These are phyloP conservation scores for Paraconiothyrium sp. DNA, from an alignment of 2,329 filamentous ascomycete genomes.

Conservation along the genomic window DNA sequence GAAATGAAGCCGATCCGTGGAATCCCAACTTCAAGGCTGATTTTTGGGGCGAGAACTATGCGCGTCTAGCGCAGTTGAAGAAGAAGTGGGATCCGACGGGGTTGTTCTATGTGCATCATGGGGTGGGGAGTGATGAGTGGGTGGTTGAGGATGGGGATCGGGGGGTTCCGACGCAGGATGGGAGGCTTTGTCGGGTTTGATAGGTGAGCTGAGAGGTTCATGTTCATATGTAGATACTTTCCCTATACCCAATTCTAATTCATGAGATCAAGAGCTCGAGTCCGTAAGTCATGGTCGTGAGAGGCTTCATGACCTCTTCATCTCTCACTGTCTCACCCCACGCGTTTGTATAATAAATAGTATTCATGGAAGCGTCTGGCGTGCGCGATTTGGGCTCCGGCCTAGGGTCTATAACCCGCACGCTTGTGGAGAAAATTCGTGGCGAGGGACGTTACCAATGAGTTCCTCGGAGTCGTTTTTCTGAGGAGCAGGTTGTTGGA, in stretches of 20 bases:
- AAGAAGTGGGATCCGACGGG: constrained; percentile 41
- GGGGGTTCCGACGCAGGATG: constrained; percentile 43
- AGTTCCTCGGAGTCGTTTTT: too few relatives aligned
- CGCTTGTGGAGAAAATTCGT: too few relatives aligned
- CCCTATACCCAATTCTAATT: too few relatives aligned
- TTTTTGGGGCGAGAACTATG: constrained; percentile 53
- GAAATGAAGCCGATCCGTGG: constrained; percentile 53
- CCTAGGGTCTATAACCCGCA: too few relatives aligned
- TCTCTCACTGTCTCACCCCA: neutral
- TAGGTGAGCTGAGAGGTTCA: neutral
- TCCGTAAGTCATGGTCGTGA: too few relatives aligned
- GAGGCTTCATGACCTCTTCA: neutral
- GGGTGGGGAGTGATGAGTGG: constrained; percentile 45
- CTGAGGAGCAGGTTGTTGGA: too few relatives aligned
- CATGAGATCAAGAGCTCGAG: too few relatives aligned
- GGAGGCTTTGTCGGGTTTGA: constrained; percentile 31
- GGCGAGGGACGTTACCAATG: too few relatives aligned
- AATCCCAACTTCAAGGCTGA: constrained; percentile 52
- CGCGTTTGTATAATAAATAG: neutral
- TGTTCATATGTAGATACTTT: neutral
- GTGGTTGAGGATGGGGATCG: constrained; percentile 39
- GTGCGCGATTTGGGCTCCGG: neutral
- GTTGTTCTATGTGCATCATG: constrained; percentile 45
- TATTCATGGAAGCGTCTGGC: neutral
- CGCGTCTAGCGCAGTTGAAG: constrained; percentile 38